A percentile compares a stretch with the other conserved stretches of the same genome.
Conservation (phyloP, 352 stramenopile species). For the Phytophthora brassicae region DNA sequence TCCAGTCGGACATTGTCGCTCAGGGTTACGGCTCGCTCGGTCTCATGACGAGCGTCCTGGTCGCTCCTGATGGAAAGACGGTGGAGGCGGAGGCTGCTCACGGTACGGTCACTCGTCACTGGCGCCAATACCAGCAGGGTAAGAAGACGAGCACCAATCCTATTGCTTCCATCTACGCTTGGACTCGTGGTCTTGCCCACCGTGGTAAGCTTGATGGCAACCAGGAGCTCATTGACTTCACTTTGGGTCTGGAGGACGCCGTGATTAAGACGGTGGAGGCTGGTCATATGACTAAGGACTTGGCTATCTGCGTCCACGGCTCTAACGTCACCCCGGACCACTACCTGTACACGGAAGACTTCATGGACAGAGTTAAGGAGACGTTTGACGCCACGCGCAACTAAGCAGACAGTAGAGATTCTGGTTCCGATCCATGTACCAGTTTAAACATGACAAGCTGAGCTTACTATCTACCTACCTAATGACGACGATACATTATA, state of each 20-base stretch:
- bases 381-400: slow-evolving; percentile 60
- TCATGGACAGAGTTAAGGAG: slow-evolving; percentile 89
- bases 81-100: slow-evolving; percentile 89
- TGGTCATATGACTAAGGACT: slow-evolving; percentile 88
- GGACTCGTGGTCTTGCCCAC: slow-evolving; percentile 82
- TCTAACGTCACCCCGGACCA: slow-evolving; percentile 71
- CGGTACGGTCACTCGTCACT: slow-evolving; percentile 90
- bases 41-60: slow-evolving; percentile 87
- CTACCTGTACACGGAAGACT: slow-evolving; percentile 85
- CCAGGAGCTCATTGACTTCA: slow-evolving; percentile 69
- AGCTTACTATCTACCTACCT: slow-evolving; percentile 31
- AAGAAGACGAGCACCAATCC: slow-evolving; percentile 89
- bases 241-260: slow-evolving; percentile 66
- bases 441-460: slow-evolving; percentile 30
- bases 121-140: slow-evolving; percentile 86
- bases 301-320: slow-evolving; percentile 81
- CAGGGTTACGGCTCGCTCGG: slow-evolving; percentile 89
- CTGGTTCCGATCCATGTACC: too few relatives aligned
- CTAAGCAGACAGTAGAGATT: slow-evolving; percentile 24
- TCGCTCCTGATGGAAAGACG: slow-evolving; percentile 84
- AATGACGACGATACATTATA: too few relatives aligned
- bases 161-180: slow-evolving; percentile 89
- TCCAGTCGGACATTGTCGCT: slow-evolving; percentile 89
- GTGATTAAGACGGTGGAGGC: slow-evolving; percentile 84
- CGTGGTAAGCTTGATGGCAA: slow-evolving; percentile 87